Conservation (phyloP, 2,329 filamentous ascomycete species). For the Botrytis hyacinthi region DNA sequence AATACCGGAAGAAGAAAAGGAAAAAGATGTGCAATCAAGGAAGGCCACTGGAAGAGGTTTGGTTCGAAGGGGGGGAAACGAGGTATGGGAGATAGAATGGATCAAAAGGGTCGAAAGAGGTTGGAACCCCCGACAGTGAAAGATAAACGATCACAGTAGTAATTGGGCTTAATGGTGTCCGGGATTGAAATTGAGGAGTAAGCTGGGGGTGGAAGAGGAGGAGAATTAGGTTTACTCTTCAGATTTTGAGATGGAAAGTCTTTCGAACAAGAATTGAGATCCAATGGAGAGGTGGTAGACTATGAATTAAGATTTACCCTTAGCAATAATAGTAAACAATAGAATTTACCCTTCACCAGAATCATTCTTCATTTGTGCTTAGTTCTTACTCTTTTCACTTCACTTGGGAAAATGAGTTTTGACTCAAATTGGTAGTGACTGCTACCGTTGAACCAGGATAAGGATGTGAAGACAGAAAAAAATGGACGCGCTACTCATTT, state of each 20-base stretch:
- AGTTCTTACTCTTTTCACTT: constrained; percentile 1
- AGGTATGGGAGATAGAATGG: neutral
- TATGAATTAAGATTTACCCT: constrained; percentile 8
- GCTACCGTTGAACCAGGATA: neutral
- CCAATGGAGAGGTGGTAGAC: neutral
- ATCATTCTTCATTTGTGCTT: neutral
- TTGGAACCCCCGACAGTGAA: neutral
- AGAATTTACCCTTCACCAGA: neutral
- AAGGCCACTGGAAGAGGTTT: constrained; percentile 15
- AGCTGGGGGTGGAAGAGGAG: neutral
- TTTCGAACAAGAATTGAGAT: neutral
- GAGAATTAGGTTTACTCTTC: neutral
- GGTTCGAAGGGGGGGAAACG: constrained; percentile 23
- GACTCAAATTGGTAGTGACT: neutral
- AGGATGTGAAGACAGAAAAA: neutral
- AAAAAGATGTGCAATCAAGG: constrained; percentile 32
- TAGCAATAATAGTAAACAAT: constrained; percentile 10
- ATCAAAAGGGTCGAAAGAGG: constrained; percentile 7
- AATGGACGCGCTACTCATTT: neutral
- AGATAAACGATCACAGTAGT: neutral
- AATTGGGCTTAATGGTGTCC: constrained; percentile 1
- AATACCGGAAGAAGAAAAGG: constrained; percentile 17
- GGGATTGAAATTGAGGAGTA: constrained; percentile 12
- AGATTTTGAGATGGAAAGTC: neutral
- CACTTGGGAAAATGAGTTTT: neutral